Percentiles rank a stretch among this genome's conserved stretches.
These are phyloP conservation scores for Cutaneotrichosporon sp. DNA, from an alignment of 1,284 basidiomycete species.

Conservation along the genomic window DNA sequence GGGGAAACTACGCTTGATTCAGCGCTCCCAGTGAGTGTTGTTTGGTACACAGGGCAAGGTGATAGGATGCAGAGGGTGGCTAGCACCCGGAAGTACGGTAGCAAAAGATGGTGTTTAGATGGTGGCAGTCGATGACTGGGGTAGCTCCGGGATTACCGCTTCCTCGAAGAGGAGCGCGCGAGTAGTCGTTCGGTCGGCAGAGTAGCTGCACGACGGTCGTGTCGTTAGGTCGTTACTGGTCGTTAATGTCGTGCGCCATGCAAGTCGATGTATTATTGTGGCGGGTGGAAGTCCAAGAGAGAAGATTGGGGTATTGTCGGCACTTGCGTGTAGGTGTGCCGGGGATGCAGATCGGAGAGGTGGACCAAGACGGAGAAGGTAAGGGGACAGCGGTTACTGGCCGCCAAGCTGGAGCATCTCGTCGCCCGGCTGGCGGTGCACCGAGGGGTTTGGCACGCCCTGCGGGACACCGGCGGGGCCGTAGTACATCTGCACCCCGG, in stretches of 20 bases:
- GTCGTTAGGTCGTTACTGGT: conserved; percentile 5
- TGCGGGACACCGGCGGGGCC: not conserved
- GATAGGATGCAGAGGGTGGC: not conserved
- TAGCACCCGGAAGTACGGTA: not conserved
- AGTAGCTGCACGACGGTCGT: conserved; percentile 2
- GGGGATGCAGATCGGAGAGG: not conserved
- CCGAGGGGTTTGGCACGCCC: not conserved
- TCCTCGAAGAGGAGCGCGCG: not conserved
- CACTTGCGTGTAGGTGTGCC: conserved; percentile 1
- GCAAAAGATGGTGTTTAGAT: not conserved
- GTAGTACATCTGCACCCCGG: conserved; percentile 4
- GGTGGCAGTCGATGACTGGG: not conserved
- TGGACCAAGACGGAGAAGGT: too few relatives aligned
- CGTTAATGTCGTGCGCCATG: not conserved
- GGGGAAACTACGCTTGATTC: not conserved
- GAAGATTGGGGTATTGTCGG: not conserved
- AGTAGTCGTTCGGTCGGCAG: not conserved
- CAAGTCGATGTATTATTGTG: not conserved
- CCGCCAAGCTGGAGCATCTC: conserved; percentile 6
- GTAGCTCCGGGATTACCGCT: not conserved
- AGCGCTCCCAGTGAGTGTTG: not conserved
- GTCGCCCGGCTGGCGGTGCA: conserved; percentile 2
- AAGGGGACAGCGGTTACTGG: not conserved
- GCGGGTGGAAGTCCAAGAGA: conserved; percentile 1
- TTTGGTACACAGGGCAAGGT: not conserved